Base-by-base conservation (phyloP, 2,329 filamentous ascomycete genomes). In the Sclerotinia minor region DNA sequence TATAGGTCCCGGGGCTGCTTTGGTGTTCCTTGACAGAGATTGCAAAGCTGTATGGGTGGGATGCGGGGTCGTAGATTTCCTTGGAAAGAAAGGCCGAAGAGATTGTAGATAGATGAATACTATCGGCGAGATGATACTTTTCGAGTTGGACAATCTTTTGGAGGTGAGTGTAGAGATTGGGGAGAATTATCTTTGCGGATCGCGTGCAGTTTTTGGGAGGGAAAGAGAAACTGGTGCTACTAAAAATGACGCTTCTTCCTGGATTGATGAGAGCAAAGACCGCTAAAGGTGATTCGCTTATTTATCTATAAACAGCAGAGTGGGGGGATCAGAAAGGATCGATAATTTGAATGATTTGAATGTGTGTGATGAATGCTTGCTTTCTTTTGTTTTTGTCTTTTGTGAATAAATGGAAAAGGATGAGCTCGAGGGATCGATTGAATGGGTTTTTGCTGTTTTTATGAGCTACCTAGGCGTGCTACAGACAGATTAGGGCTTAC, bases 231-330 rank as follows among this genome's bases (percentile, higher is more conserved):
- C 38, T 52, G 49, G 44, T 58, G 24, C 52, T 53, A 53, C 29
- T 61, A 49, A 60, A 66, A 66, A 61, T 66, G 64, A 66, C 64
- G 64, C 64, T 35, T 47, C 64, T 32, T 60, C 17, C 64, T 35
- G 58, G 29, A 53, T 53, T 60, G 57, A 61, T 32, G 53, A 55
- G 64, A 58, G 64, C 38, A 58, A 58, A 45, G 26, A 13, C 45
- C 49, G 41, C 47, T 61, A 41, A 50, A 29, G 11, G 19, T 44
- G 21, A 11, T 35, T 67, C 65, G 65, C 65, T 63, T 67, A 67
- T 53, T 67, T 67, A 54, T 11, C 57, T 54, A 38, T 29, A 61
- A 67, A 63, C 35, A 63, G 57, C 24, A 32, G 13, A 54, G 54
- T 67, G 64, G 55, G 64, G 54, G 44, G 32, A 29, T 5, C 6